Evolutionary conservation across 2,329 filamentous ascomycete genomes (phyloP), one percentile per base, ranked within the genome.

Genomic region (Fusarium pseudoanthophilum): DNA sequence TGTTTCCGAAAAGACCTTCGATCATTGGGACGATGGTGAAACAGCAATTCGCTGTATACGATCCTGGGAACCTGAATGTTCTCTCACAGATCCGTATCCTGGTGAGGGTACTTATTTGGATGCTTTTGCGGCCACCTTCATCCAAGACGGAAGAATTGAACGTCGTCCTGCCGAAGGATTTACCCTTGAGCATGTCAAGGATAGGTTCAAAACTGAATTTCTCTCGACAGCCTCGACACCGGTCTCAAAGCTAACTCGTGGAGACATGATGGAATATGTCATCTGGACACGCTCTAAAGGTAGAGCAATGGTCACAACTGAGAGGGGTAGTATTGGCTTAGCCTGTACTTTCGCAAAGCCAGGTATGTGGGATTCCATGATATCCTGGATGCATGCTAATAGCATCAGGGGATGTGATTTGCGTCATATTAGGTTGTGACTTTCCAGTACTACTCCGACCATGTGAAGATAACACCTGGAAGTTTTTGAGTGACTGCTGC

Each of bases 321-420:
- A 56, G 36, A 43, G 16, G 8, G 52, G 52, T 11, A 56, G 37
- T 30, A 43, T 56, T 15, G 37, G 52, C 0, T 24, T 32, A 18
- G 26, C 26, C 15, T 56, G 52, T 14, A 43, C 26, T 11, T 43
- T 56, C 3, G 52, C 37, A 32, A 20, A 43, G 13, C 26, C 52
- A 15, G 52, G 37, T 56, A 30, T 16, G 37, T 20, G 11, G 2
- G 2, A 20, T 5, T 7, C 7, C 4, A 43, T 24, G 13, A 11
- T 48, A 21, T 5, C 4, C 0, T 0, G 9, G 0, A 18, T 9
- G 0, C 6, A 32, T 43, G 5, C 37, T 56, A 3, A 56, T 11
- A 18, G 3, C 0, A 5, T 7, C 6, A 56, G 52, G 52, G 2
- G 52, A 56, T 20, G 20, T 43, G 5, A 56, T 56, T 30, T 43